Percentiles rank a stretch among this genome's conserved stretches.
Conservation (phyloP, 2,329 filamentous ascomycete genomes). For the Annulohypoxylon truncatum region DNA sequence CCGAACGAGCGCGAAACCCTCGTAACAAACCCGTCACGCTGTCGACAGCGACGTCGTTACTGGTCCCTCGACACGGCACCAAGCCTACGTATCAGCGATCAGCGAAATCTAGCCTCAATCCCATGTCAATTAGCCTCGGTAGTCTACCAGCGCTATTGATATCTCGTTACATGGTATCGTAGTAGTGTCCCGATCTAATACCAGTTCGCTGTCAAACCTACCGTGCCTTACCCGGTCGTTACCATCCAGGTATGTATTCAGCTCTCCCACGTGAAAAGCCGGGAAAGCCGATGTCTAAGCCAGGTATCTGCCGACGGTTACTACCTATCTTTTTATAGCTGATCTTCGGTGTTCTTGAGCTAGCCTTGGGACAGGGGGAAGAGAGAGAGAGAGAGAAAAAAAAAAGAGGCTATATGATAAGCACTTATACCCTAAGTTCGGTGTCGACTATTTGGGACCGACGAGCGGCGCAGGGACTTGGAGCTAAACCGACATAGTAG, state of each 20-base stretch:
- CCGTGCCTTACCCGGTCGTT: too few species aligned
- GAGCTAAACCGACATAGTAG: constrained; percentile 10
- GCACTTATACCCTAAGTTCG: constrained; percentile 7
- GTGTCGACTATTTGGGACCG: neutral
- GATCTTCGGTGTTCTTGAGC: neutral
- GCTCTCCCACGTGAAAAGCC: constrained; percentile 21
- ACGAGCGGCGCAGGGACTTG: constrained; percentile 15
- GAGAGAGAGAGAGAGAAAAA: neutral
- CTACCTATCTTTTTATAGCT: neutral
- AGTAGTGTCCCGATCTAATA: neutral
- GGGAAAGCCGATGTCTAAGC: constrained; percentile 1
- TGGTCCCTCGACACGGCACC: neutral
- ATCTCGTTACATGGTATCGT: neutral
- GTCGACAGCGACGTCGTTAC: constrained; percentile 13
- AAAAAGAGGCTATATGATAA: neutral
- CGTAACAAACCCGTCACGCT: constrained; percentile 25
- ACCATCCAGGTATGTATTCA: neutral
- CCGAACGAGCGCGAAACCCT: neutral
- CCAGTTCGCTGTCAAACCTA: neutral
- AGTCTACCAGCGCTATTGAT: neutral
- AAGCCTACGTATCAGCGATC: neutral
- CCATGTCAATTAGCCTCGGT: neutral
- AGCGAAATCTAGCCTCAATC: neutral
- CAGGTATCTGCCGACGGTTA: neutral
- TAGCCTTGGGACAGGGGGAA: neutral